Evolutionary conservation across 495 filamentous ascomycete species (phyloP).

Genomic region (Trichoderma reesei): DNA sequence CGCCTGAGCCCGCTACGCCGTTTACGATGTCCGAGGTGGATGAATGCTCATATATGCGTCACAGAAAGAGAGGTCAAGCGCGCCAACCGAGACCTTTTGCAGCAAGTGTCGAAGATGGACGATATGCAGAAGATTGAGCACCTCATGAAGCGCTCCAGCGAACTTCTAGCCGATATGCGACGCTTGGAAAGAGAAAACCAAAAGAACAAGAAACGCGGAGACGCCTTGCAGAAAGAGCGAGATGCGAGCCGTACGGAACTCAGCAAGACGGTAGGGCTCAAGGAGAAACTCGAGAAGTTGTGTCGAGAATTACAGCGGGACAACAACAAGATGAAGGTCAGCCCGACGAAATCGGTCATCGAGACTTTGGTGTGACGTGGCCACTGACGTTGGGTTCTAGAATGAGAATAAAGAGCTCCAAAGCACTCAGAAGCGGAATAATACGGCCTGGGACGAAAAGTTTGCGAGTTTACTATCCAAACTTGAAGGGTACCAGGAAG

Average conservation of each 20-base stretch:
- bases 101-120: constrained; percentile 71
- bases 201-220: constrained; percentile 91
- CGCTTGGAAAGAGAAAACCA: constrained; percentile 84
- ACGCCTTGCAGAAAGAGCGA: constrained; percentile 93
- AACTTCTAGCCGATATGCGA: constrained; percentile 89
- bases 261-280: constrained; percentile 75
- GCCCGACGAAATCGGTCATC: not conserved
- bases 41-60: not conserved
- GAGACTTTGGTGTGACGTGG: not conserved
- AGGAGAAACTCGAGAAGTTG: constrained; percentile 90
- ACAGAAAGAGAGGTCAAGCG: constrained; percentile 70
- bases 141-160: constrained; percentile 81
- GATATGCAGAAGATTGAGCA: constrained; percentile 65
- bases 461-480: constrained; percentile 64
- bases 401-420: constrained; percentile 83
- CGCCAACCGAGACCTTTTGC: constrained; percentile 79
- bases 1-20: not conserved
- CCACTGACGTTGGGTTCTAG: constrained; percentile 33
- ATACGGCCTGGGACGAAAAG: constrained; percentile 74
- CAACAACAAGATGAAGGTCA: constrained; percentile 95
- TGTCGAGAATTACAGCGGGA: constrained; percentile 88
- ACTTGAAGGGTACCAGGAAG: constrained; percentile 69
- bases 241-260: constrained; percentile 79
- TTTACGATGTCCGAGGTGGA: constrained; percentile 13
- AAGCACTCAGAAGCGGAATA: constrained; percentile 71